Base-by-base conservation (phyloP, 2,329 filamentous ascomycete genomes). In the Penicillium sp. region DNA sequence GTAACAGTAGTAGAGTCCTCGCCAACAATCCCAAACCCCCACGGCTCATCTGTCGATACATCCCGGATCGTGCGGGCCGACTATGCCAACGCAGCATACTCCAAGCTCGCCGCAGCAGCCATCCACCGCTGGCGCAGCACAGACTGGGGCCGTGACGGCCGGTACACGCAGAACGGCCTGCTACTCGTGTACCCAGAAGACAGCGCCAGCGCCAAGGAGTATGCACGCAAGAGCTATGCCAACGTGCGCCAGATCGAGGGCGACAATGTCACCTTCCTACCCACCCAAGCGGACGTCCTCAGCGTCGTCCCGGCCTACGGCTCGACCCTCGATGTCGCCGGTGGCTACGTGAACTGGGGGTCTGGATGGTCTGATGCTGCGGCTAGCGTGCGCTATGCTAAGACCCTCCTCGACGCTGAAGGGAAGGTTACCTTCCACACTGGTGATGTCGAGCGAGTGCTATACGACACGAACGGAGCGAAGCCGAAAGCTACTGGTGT, bases 41-140 rank as follows among this genome's bases (percentile, higher is more conserved):
- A 85, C 66, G 82, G 80, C 52, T 81, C 82, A 11, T 83, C 81
- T 59, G 80, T 86, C 58, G 85, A 87, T 69, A 78, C 78, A 44
- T 85, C 82, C 22, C 83, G 85, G 54, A 86, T 87, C 61, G 79
- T 87, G 48, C 80, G 85, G 34, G 81, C 87, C 37, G 93, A 97
- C 79, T 97, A 97, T 69, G 87, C 89, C 5, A 86, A 93, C 68
- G 77, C 84, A 0, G 83, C 86, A 22, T 97, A 97, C 74, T 84
- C 90, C 6, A 77, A 80, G 16, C 84, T 97, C 44, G 91, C 88
- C 20, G 81, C 84, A 18, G 78, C 84, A 35, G 91, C 92, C 1
- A 89, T 90, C 67, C 73, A 79, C 86, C 89, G 84, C 88, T 65
- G 81, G 81, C 65, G 83, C 82, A 70, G 73, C 45, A 75, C 74